Evolutionary conservation across 345 rosid species (phyloP).

Genomic region (Limnanthes douglasii): DNA sequence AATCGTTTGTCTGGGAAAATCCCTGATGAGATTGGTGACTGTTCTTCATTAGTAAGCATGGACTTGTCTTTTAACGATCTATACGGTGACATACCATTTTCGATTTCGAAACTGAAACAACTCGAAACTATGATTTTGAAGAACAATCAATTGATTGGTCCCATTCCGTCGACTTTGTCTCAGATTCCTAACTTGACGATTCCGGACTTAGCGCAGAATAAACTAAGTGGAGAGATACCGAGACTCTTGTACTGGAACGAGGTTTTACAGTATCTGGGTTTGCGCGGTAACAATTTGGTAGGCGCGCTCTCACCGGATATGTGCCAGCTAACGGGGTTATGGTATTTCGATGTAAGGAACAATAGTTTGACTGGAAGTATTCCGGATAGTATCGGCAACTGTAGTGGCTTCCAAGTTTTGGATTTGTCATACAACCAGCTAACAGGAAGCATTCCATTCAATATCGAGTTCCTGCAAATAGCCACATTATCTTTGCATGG

Average conservation of each 20-base stretch:
- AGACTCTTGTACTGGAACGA: constrained; percentile 99
- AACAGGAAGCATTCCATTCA: constrained; percentile 86
- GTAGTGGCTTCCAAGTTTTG: constrained; percentile 98
- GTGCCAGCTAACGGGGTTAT: constrained; percentile 86
- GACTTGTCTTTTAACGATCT: constrained; percentile 77
- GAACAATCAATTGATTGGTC: constrained; percentile 82
- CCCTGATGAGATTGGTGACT: constrained; percentile 95
- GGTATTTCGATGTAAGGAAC: constrained; percentile 95
- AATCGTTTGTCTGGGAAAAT: constrained; percentile 83
- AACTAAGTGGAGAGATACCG: constrained; percentile 87
- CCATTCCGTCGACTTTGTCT: constrained; percentile 79
- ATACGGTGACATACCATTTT: constrained; percentile 88
- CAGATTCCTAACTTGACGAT: constrained; percentile 86
- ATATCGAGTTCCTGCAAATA: constrained; percentile 95
- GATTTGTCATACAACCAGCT: constrained; percentile 90
- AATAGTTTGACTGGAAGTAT: constrained; percentile 92
- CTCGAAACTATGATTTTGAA: constrained; percentile 68
- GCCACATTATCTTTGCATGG: constrained; percentile 98
- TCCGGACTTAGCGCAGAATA: constrained; percentile 79
- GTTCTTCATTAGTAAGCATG: constrained; percentile 62
- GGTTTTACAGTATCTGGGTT: constrained; percentile 95
- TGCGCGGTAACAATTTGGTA: constrained; percentile 86
- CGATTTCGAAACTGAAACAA: constrained; percentile 75
- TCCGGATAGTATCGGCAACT: constrained; percentile 85
- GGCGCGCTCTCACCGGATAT: constrained; percentile 79